Conservation (phyloP, 768 basidiomycete genomes). For the Postia placenta region DNA sequence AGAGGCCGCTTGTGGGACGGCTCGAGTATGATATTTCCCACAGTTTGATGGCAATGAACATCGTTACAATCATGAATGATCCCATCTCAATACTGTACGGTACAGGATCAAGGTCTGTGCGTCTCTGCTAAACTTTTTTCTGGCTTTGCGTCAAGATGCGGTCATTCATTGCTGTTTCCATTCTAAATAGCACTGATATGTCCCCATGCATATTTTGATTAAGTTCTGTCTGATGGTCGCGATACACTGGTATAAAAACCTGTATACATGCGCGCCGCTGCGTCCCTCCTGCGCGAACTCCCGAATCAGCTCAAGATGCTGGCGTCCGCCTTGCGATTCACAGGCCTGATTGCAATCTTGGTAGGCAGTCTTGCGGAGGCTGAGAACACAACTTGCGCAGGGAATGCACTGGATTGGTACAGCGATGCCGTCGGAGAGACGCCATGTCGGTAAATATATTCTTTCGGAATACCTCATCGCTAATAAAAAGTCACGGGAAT, state of each 20-base stretch:
- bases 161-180: not conserved
- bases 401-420: conserved; percentile 2
- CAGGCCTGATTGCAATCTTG: too few species aligned
- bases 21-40: too few species aligned
- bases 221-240: too few species aligned
- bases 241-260: not conserved
- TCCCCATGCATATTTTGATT: not conserved
- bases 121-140: too few species aligned
- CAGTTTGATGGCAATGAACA: too few species aligned
- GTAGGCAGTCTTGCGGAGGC: not conserved
- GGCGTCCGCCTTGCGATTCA: not conserved
- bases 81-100: too few species aligned
- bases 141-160: not conserved
- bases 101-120: too few species aligned
- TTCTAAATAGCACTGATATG: not conserved
- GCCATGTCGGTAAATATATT: not conserved
- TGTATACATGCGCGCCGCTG: not conserved
- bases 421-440: not conserved
- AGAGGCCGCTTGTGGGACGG: too few species aligned
- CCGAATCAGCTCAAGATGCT: not conserved
- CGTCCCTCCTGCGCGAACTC: not conserved
- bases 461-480: not conserved
- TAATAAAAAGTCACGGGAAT: not conserved
- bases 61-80: too few species aligned
- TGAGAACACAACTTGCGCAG: not conserved